phyloP scores from a whole-genome alignment of 768 basidiomycete genomes.

The Gloeopeniophorella convolvens region DNA sequence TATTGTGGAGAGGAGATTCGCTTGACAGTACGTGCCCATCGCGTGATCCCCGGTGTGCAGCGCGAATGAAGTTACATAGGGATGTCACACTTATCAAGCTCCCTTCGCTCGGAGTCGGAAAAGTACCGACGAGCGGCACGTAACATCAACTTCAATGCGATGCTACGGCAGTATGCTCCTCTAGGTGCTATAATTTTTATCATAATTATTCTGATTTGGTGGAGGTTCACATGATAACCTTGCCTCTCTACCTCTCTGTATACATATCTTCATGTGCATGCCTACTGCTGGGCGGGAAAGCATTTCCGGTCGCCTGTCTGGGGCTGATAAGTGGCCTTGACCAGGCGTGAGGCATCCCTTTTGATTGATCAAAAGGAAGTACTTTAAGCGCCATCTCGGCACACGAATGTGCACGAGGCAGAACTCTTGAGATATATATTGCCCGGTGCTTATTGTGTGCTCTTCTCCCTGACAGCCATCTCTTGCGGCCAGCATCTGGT shows the following conservation, averaged over 20 bases:
- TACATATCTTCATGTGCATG: conserved; percentile 8
- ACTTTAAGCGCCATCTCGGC: conserved; percentile 9
- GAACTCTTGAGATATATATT: conserved; percentile 10
- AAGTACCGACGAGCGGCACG: conserved; percentile 95
- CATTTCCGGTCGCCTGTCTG: conserved; percentile 2
- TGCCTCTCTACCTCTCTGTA: neutral
- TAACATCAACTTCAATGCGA: conserved; percentile 89
- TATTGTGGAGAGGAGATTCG: conserved; percentile 96
- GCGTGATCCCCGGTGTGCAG: neutral
- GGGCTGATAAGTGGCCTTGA: conserved; percentile 5
- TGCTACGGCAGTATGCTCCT: conserved; percentile 95
- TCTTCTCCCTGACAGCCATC: neutral
- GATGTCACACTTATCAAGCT: conserved; percentile 96
- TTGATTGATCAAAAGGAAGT: conserved; percentile 8
- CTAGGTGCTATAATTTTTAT: conserved; percentile 77
- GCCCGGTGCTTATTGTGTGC: neutral
- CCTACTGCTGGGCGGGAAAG: neutral
- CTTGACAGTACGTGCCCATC: conserved; percentile 67
- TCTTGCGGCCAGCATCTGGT: neutral
- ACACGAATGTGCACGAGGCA: conserved; percentile 4
- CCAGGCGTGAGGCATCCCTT: too few relatives aligned
- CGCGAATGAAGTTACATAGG: conserved; percentile 37
- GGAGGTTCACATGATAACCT: conserved; percentile 55
- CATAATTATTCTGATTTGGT: conserved; percentile 69
- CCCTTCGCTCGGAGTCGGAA: conserved; percentile 91